These are phyloP conservation scores for Phytophthora vignae DNA, from an alignment of 352 stramenopile genomes.

Conservation along the genomic window DNA sequence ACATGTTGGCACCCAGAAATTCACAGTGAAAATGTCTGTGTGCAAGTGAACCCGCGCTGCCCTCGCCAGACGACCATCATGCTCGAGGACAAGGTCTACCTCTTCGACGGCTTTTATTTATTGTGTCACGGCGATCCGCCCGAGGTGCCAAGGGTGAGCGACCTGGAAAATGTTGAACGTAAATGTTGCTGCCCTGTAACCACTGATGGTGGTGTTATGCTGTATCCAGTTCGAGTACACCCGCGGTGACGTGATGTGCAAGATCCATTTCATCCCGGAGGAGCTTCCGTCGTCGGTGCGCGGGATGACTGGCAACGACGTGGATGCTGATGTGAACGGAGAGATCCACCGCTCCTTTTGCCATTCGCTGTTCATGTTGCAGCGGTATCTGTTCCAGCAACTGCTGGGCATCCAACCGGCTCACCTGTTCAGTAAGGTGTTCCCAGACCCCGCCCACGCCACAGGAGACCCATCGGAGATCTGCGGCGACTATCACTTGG, in stretches of 20 bases:
- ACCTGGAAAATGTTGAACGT: neutral
- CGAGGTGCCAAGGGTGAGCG: conserved; percentile 62
- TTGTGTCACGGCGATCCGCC: conserved; percentile 70
- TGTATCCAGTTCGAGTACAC: conserved; percentile 82
- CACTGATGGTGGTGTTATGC: neutral
- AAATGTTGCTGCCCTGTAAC: neutral
- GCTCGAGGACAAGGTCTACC: conserved; percentile 65
- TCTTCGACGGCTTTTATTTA: conserved; percentile 90
- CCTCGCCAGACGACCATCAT: conserved; percentile 75
- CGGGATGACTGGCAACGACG: conserved; percentile 28
- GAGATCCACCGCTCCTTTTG: conserved; percentile 49
- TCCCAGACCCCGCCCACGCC: conserved; percentile 56
- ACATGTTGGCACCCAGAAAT: no score
- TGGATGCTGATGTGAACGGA: conserved; percentile 28
- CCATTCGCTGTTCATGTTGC: conserved; percentile 69
- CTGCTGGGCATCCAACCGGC: conserved; percentile 76
- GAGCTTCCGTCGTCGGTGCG: conserved; percentile 63
- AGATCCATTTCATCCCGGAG: conserved; percentile 72
- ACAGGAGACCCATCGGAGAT: conserved; percentile 66
- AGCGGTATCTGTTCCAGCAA: conserved; percentile 81
- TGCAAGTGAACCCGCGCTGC: conserved; percentile 82
- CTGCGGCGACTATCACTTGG: conserved; percentile 82
- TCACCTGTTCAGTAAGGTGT: conserved; percentile 77
- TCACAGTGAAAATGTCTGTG: neutral
- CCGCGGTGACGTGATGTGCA: conserved; percentile 80